A percentile compares a stretch with the other conserved stretches of the same genome.
phyloP scores from a whole-genome alignment of 2,329 filamentous ascomycete species.

The Pseudogymnoascus sp. region DNA sequence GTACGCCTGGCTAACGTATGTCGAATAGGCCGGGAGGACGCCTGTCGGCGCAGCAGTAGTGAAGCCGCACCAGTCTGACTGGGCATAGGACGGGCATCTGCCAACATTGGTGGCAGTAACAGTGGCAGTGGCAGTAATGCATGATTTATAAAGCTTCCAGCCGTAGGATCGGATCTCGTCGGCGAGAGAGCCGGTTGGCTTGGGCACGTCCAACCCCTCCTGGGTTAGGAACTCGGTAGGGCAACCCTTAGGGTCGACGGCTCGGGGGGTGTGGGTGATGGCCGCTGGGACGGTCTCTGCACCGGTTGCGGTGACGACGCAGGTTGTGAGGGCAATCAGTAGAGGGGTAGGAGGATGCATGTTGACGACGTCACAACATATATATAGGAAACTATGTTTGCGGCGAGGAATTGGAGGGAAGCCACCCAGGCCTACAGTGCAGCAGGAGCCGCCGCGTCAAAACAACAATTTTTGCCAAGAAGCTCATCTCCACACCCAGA shows the following conservation, averaged over 20 bases:
- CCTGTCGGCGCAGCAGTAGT: constrained; percentile 5
- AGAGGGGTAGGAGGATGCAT: background rate
- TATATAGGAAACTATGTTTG: background rate
- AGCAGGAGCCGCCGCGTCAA: background rate
- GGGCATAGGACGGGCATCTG: background rate
- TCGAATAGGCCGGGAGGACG: constrained; percentile 9
- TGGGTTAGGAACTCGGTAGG: background rate
- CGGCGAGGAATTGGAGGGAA: background rate
- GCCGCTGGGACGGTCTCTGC: background rate
- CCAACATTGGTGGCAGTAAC: background rate
- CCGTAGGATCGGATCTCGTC: constrained; percentile 4
- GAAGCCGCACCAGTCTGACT: constrained; percentile 11
- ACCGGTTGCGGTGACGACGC: background rate
- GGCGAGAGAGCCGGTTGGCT: constrained; percentile 7
- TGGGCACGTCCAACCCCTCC: constrained; percentile 9
- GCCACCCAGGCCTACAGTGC: background rate
- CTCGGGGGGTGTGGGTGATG: background rate
- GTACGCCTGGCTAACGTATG: constrained; percentile 8
- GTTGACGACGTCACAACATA: background rate
- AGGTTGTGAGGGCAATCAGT: background rate
- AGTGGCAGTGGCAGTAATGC: background rate
- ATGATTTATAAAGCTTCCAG: constrained; percentile 7
- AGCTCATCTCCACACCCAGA: background rate
- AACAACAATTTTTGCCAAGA: background rate
- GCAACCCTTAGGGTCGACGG: background rate